A percentile compares a stretch with the other conserved stretches of the same genome.
Conservation (phyloP, 2,329 filamentous ascomycete genomes). For the Penicillium sp. region DNA sequence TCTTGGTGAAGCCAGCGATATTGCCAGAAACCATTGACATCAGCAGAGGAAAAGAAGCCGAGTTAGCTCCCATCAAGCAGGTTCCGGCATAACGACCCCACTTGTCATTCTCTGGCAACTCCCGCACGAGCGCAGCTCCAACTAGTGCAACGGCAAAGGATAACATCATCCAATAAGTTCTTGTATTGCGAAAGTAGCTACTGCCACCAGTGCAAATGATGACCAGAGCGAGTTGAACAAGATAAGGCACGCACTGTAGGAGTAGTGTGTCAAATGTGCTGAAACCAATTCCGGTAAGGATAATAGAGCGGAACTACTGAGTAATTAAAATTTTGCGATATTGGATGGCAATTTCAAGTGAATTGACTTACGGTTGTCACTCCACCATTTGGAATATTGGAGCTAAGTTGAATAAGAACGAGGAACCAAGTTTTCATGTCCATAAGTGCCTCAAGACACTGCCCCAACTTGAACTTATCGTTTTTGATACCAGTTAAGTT, state of each 20-base stretch:
- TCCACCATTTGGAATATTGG: constrained; percentile 3
- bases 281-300: neutral
- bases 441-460: constrained; percentile 8
- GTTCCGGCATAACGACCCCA: neutral
- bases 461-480: constrained; percentile 11
- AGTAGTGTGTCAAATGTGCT: neutral
- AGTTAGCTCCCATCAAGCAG: neutral
- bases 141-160: neutral
- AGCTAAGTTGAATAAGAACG: neutral
- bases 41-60: neutral
- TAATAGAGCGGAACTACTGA: neutral
- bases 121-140: neutral
- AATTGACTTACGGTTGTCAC: neutral
- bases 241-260: neutral
- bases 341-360: too few species aligned
- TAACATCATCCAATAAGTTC: neutral
- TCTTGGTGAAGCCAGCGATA: neutral
- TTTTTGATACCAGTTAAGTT: constrained; percentile 49
- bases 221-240: neutral
- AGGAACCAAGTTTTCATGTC: constrained; percentile 10
- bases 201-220: neutral
- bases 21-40: neutral
- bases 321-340: too few species aligned
- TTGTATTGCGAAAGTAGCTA: neutral
- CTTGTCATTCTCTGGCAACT: neutral